Percentiles rank a stretch among this genome's conserved stretches.
Conservation (phyloP, 495 filamentous ascomycete genomes). For the Acidiella bohemica region DNA sequence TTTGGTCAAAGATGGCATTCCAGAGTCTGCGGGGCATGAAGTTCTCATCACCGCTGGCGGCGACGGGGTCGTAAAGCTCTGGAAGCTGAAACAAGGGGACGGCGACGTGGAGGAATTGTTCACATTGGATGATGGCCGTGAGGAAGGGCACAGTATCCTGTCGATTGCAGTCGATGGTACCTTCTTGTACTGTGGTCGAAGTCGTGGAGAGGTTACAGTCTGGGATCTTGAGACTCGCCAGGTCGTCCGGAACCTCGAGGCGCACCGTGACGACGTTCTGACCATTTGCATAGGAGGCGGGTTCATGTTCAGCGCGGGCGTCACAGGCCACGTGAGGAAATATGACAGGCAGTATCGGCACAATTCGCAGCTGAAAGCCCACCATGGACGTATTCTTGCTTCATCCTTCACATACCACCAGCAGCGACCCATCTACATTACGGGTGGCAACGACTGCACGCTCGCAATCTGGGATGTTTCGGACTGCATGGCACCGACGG, state of each 20-base stretch:
- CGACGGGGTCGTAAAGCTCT: slow-evolving; percentile 84
- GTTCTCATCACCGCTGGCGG: slow-evolving; percentile 81
- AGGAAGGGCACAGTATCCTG: slow-evolving; percentile 59
- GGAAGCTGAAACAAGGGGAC: slow-evolving; percentile 49
- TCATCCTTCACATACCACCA: slow-evolving; percentile 58
- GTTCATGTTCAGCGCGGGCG: slow-evolving; percentile 68
- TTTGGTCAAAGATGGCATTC: slow-evolving; percentile 50
- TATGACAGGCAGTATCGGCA: slow-evolving; percentile 84
- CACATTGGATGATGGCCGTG: slow-evolving; percentile 53
- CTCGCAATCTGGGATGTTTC: slow-evolving; percentile 78
- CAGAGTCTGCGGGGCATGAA: slow-evolving; percentile 54
- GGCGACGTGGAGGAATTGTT: slow-evolving; percentile 46
- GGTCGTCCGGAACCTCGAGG: slow-evolving; percentile 68
- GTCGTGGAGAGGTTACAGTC: slow-evolving; percentile 82
- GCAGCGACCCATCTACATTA: slow-evolving; percentile 65
- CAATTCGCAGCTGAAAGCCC: slow-evolving; percentile 68
- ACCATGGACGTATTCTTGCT: slow-evolving; percentile 75
- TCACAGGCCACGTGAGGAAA: slow-evolving; percentile 64
- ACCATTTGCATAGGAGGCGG: slow-evolving; percentile 71
- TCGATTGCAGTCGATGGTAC: slow-evolving; percentile 74
- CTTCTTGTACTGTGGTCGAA: slow-evolving; percentile 77
- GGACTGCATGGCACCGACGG: slow-evolving; percentile 36
- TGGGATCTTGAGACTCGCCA: slow-evolving; percentile 96
- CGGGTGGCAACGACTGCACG: slow-evolving; percentile 85
- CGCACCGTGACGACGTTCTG: slow-evolving; percentile 71